These are phyloP conservation scores for Stygiomarasmius scandens DNA, from an alignment of 1,284 basidiomycete species.

Conservation along the genomic window DNA sequence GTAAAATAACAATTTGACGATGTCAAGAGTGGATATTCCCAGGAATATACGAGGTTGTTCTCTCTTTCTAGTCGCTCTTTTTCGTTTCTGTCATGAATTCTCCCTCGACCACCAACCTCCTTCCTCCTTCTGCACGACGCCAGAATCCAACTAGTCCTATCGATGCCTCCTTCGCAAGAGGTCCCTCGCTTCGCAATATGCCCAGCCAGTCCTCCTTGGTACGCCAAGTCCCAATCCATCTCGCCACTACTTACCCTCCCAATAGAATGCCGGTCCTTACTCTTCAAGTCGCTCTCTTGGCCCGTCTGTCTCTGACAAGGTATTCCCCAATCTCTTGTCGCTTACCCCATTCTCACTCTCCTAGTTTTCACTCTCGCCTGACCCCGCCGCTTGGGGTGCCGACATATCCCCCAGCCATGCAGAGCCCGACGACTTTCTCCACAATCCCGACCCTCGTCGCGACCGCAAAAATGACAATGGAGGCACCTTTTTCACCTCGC, in stretches of 20 bases:
- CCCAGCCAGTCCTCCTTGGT: conserved; percentile 49
- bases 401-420: conserved; percentile 54
- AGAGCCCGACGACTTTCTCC: conserved; percentile 73
- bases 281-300: conserved; percentile 20
- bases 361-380: conserved; percentile 73
- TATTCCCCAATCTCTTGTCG: conserved; percentile 12
- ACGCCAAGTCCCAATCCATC: conserved; percentile 4
- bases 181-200: conserved; percentile 42
- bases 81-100: conserved; percentile 27
- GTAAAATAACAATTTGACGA: conserved; percentile 12
- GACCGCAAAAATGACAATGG: conserved; percentile 64
- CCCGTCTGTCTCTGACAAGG: conserved; percentile 54
- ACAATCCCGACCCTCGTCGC: conserved; percentile 74
- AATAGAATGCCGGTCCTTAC: conserved; percentile 32
- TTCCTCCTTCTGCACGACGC: conserved; percentile 39
- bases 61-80: not conserved
- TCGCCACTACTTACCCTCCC: conserved; percentile 8
- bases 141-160: conserved; percentile 35
- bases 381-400: conserved; percentile 69
- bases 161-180: conserved; percentile 43
- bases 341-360: not conserved
- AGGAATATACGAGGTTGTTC: no score
- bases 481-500: conserved; percentile 67
- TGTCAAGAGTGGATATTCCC: no score
- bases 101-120: conserved; percentile 58